A percentile compares a stretch with the other conserved stretches of the same genome.
Conservation (phyloP, 768 basidiomycete species). For the Dictyophora rubrovolvata region DNA sequence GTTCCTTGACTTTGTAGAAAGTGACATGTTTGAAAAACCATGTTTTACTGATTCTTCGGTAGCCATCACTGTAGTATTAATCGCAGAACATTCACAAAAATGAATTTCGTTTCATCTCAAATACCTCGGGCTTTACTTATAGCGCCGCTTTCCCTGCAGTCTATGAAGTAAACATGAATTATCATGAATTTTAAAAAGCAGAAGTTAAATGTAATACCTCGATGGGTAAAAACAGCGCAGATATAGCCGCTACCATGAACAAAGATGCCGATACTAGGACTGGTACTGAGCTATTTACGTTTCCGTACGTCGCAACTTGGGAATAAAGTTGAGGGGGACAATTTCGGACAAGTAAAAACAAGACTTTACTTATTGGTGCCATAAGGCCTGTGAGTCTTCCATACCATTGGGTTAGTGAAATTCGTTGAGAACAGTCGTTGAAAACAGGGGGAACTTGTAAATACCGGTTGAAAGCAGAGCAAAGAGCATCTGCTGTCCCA, state of each 20-base stretch:
- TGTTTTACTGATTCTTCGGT: too few species aligned
- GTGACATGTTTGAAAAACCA: too few species aligned
- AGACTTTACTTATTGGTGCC: constrained; percentile 25
- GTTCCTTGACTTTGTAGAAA: too few species aligned
- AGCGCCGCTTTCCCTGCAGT: constrained; percentile 28
- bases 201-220: constrained; percentile 28
- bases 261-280: constrained; percentile 38
- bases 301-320: constrained; percentile 18
- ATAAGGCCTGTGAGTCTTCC: constrained; percentile 31
- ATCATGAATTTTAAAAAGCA: neutral
- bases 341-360: neutral
- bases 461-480: constrained; percentile 34
- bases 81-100: neutral
- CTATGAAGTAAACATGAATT: constrained; percentile 9
- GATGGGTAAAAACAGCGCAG: constrained; percentile 36
- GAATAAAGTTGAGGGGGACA: neutral
- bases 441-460: too few species aligned
- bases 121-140: too few species aligned
- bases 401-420: neutral
- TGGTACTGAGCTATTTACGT: constrained; percentile 17
- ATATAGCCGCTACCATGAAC: constrained; percentile 31
- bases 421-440: too few species aligned
- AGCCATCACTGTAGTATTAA: too few species aligned
- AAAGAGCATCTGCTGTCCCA: constrained; percentile 44
- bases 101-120: neutral